Conservation (phyloP, 345 rosid genomes). For the Gossypium arboreum region DNA sequence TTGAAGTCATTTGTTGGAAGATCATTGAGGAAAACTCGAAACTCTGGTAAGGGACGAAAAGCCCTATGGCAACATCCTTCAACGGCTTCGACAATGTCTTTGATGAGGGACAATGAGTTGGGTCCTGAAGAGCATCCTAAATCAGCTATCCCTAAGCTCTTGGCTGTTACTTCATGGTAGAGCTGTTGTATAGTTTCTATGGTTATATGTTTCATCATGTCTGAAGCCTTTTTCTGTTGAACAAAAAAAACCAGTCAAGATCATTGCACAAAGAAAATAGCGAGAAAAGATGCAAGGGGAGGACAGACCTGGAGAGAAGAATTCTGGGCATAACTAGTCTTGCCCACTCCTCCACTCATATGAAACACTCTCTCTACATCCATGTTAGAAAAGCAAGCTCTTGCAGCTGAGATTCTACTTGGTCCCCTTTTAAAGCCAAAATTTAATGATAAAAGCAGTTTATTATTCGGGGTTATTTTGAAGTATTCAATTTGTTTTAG, state of each 20-base stretch:
- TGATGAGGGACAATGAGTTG: slow-evolving; percentile 53
- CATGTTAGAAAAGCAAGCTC: slow-evolving; percentile 3
- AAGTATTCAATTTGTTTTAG: too few relatives aligned
- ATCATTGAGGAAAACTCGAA: slow-evolving; percentile 50
- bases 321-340: slow-evolving; percentile 67
- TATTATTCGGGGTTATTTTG: neutral
- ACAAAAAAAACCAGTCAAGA: neutral
- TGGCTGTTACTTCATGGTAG: slow-evolving; percentile 33
- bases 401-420: neutral
- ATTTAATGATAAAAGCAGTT: neutral
- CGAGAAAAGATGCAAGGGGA: neutral
- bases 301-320: slow-evolving; percentile 54
- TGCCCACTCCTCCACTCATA: slow-evolving; percentile 61
- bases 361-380: slow-evolving; percentile 51
- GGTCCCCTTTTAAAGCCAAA: slow-evolving; percentile 19
- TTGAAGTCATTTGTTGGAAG: slow-evolving; percentile 67
- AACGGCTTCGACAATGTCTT: slow-evolving; percentile 39
- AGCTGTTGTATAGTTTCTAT: slow-evolving; percentile 46
- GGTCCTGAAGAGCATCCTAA: slow-evolving; percentile 91
- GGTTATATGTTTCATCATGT: slow-evolving; percentile 58
- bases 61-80: slow-evolving; percentile 24
- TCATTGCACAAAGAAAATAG: neutral
- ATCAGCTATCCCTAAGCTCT: slow-evolving; percentile 59
- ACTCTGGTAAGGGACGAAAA: slow-evolving; percentile 33
- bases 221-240: slow-evolving; percentile 65